A percentile compares a stretch with the other conserved stretches of the same genome.
These are phyloP conservation scores for Astraeus odoratus DNA, from an alignment of 768 basidiomycete species.

Conservation along the genomic window DNA sequence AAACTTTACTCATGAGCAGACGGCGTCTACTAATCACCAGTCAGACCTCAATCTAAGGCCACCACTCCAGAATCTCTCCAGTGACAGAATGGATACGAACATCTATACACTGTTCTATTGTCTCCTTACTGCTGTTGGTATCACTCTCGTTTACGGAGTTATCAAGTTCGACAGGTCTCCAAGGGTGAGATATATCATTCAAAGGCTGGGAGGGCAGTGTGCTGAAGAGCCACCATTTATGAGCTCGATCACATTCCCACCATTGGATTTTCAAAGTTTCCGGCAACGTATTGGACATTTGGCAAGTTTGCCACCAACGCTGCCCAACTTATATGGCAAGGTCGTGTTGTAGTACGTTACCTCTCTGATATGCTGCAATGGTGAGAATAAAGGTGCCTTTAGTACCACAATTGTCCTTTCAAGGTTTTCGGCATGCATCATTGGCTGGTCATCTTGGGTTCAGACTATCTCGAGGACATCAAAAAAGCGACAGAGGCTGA, in stretches of 20 bases:
- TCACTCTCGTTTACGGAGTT: no score
- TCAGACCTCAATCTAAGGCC: no score
- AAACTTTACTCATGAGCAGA: no score
- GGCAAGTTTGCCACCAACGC: slow-evolving; percentile 12
- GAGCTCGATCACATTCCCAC: slow-evolving; percentile 19
- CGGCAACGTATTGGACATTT: slow-evolving; percentile 21
- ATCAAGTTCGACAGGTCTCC: neutral
- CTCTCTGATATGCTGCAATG: neutral
- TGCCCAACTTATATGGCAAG: slow-evolving; percentile 21
- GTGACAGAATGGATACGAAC: no score
- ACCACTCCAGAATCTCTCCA: no score
- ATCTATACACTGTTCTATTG: no score
- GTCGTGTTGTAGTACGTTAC: slow-evolving; percentile 21
- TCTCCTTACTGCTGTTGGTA: no score
- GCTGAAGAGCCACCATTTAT: neutral
- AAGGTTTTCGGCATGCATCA: slow-evolving; percentile 19
- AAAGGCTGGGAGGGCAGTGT: neutral
- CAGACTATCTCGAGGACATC: slow-evolving; percentile 33
- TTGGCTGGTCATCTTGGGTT: slow-evolving; percentile 36
- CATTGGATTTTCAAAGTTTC: slow-evolving; percentile 15
- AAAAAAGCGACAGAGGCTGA: slow-evolving; percentile 30
- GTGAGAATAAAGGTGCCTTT: no score
- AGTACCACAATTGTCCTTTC: slow-evolving; percentile 15
- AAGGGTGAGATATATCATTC: neutral
- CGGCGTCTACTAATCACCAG: no score